Evolutionary conservation across 331 rosid genomes (phyloP).

Genomic region (Quercus tomentella): DNA sequence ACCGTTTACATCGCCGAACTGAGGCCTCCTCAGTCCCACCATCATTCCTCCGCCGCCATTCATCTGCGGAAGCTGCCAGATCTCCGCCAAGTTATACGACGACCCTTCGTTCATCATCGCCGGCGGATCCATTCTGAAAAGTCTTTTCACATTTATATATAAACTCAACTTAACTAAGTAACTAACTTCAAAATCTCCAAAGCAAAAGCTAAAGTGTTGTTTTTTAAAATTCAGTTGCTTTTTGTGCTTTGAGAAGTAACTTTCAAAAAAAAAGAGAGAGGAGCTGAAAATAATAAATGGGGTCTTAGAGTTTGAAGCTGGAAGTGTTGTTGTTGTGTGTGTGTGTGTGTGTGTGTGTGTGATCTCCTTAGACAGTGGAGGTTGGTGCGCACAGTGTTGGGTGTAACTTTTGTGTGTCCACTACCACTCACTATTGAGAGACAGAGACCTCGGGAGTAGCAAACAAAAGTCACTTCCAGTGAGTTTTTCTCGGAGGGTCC

Average conservation of each 20-base stretch:
- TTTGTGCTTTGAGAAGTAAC: too few species aligned
- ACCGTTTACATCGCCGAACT: constrained; percentile 35
- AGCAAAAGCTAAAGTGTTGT: not conserved
- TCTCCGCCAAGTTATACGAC: constrained; percentile 60
- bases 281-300: not conserved
- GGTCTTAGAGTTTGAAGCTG: not conserved
- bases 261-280: not conserved
- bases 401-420: constrained; percentile 11
- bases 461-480: constrained; percentile 40
- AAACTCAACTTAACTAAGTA: too few species aligned
- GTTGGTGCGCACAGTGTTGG: constrained; percentile 39
- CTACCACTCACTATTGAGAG: constrained; percentile 21
- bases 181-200: too few species aligned
- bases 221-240: not conserved
- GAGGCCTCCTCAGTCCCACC: constrained; percentile 48
- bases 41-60: constrained; percentile 22
- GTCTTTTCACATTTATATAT: too few species aligned
- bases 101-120: constrained; percentile 42
- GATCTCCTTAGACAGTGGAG: constrained; percentile 54
- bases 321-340: not conserved
- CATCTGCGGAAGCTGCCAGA: constrained; percentile 69
- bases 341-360: constrained; percentile 13
- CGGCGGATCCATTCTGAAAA: constrained; percentile 64
- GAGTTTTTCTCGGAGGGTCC: constrained; percentile 51
- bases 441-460: constrained; percentile 48